These are phyloP conservation scores for Fusarium sp. DNA, from an alignment of 2,329 filamentous ascomycete species.

Conservation along the genomic window DNA sequence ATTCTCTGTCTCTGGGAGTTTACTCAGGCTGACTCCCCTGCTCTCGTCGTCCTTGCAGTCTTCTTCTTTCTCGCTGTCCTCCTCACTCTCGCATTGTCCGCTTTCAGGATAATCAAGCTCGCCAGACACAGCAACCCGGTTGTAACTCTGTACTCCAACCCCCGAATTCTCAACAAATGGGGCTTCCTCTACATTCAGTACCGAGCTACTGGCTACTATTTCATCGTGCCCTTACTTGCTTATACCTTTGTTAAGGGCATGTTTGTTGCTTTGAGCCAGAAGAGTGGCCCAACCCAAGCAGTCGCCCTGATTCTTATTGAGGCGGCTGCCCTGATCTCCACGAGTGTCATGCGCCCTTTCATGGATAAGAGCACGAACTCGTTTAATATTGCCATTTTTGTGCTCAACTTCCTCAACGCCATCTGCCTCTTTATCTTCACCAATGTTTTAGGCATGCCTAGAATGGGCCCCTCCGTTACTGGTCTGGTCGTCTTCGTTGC, in stretches of 20 bases:
- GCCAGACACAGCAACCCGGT: conserved; percentile 96
- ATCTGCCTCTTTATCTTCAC: conserved; percentile 93
- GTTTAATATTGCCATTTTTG: conserved; percentile 93
- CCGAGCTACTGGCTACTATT: conserved; percentile 95
- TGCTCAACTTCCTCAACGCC: conserved; percentile 90
- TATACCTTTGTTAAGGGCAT: conserved; percentile 89
- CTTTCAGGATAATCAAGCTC: conserved; percentile 90
- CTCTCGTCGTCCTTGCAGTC: conserved; percentile 86
- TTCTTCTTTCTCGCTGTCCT: conserved; percentile 89
- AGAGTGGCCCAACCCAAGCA: conserved; percentile 80
- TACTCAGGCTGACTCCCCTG: conserved; percentile 85
- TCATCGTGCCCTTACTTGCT: conserved; percentile 82
- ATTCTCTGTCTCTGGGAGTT: conserved; percentile 96
- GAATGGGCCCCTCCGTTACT: conserved; percentile 87
- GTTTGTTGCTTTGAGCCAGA: conserved; percentile 87
- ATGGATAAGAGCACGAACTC: conserved; percentile 99
- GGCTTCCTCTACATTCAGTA: conserved; percentile 98
- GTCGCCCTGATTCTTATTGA: conserved; percentile 88
- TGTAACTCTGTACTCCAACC: conserved; percentile 95
- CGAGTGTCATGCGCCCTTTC: conserved; percentile 87
- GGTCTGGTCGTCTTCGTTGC: conserved; percentile 90
- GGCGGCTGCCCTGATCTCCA: conserved; percentile 80
- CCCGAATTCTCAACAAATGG: conserved; percentile 94
- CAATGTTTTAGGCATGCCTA: conserved; percentile 85
- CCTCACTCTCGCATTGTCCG: conserved; percentile 83